Evolutionary conservation across 2,329 filamentous ascomycete species (phyloP), one percentile per base, ranked within the genome.

Genomic region (Periconia sp.): DNA sequence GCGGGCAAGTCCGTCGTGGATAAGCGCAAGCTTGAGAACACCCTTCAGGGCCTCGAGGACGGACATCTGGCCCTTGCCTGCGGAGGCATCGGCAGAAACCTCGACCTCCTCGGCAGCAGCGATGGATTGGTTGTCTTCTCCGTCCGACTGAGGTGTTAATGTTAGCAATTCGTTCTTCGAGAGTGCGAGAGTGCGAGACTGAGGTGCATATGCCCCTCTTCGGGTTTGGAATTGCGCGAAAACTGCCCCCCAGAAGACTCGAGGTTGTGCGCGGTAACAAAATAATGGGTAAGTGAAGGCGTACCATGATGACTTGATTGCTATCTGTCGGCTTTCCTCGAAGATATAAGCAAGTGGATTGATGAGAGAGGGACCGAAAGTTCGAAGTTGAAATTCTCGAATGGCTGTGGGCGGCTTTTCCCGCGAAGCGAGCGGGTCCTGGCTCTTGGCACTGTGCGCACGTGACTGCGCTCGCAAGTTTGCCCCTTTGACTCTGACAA

Each of bases 1-100:
- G 69, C 94, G 92, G 74, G 94, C 94, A 68, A 99, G 92, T 76
- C 94, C 94, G 76, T 99, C 94, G 87, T 99, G 92, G 87, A 97
- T 96, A 69, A 99, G 89, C 58, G 94, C 88, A 74, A 97, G 89
- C 84, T 96, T 96, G 74, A 99, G 85, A 61, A 96, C 94, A 76
- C 94, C 94, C 86, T 99, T 99, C 71, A 99, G 88, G 66, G 94
- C 94, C 72, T 99, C 94, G 66, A 96, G 86, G 70, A 97, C 92
- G 74, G 89, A 92, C 92, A 99, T 97, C 83, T 91, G 90, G 71
- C 88, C 88, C 78, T 91, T 89, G 54, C 69, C 70, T 73, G 81
- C 81, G 75, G 85, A 76, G 74, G 87, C 87, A 81, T 96, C 92
- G 78, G 88, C 91, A 73, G 87, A 87, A 75, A 96, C 91, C 80